Conservation (phyloP, 768 basidiomycete species). For the Amylocystis lapponica region DNA sequence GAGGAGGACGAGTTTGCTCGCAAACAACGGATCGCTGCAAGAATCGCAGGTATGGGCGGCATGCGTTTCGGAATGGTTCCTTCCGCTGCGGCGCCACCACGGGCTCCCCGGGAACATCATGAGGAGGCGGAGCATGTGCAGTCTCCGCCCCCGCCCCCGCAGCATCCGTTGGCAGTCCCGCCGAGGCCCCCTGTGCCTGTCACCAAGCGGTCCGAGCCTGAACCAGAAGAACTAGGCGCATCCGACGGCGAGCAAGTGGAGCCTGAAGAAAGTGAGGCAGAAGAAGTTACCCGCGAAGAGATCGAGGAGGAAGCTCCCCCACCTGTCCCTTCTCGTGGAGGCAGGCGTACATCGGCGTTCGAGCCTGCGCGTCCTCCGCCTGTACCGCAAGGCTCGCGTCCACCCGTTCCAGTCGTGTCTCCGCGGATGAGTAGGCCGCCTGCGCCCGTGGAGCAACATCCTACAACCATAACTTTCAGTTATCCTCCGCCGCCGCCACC, state of each 20-base stretch:
- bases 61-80: conserved; percentile 54
- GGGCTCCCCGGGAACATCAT: conserved; percentile 17
- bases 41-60: conserved; percentile 51
- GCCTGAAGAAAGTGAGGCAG: conserved; percentile 67
- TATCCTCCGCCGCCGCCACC: conserved; percentile 15
- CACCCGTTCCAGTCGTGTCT: conserved; percentile 18
- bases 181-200: conserved; percentile 14
- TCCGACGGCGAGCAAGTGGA: conserved; percentile 64
- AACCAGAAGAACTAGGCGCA: conserved; percentile 33
- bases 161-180: conserved; percentile 12
- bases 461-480: background rate
- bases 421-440: too few species aligned
- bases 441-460: conserved; percentile 5
- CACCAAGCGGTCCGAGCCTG: conserved; percentile 35
- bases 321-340: conserved; percentile 46
- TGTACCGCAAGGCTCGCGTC: conserved; percentile 11
- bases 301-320: conserved; percentile 44
- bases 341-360: conserved; percentile 20
- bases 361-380: conserved; percentile 10
- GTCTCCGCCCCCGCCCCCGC: conserved; percentile 11
- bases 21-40: conserved; percentile 46
- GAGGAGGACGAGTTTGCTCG: conserved; percentile 62
- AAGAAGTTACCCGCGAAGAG: conserved; percentile 56
- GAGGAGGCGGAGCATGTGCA: conserved; percentile 4
- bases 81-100: conserved; percentile 17